Base-by-base conservation (phyloP, 306 rosid species). In the Neltuma alba region DNA sequence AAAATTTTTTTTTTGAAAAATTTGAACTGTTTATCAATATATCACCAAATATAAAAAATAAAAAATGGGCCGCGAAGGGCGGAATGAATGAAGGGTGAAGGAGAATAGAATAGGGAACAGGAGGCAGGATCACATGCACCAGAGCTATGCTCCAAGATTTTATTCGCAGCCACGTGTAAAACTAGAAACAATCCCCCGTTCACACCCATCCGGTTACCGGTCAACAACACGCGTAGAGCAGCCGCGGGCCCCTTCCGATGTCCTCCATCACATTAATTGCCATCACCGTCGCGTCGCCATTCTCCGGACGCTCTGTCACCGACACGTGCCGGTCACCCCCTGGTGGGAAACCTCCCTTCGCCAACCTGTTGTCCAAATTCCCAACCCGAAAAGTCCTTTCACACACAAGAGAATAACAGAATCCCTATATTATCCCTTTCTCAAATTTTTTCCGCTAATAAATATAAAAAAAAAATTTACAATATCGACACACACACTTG, bases 331-430 rank as follows among this genome's bases (percentile, higher is more conserved):
- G 76, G 98, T 92, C 79, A 21, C 3, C 48, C 42, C 63, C 1
- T 40, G 91, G 97, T 91, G 91, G 92, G 91, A 92, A 87, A 88
- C 86, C 87, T 44, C 84, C 38, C 74, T 34, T 2, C 61, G 79
- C 86, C 92, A 83, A 91, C 88, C 98, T 89, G 94, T 89, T 89
- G 83, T 84, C 97, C 95, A 91, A 91, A 92, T 76, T 81, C 86
- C 78, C 80, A 65, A 48, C 85, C 81, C 82, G 54, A 76, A 11
- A 63, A 38, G 58, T 62, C 82, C 36, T 70, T 92, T 82, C 93
- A 86, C 88, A 83, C 88, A 54, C 10, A 10, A 61, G 1, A 41
- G 13, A 64, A 31, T 14, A 33, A 3, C 3, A 4, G 25, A 81
- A 72, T 60, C 61, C 84, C 77, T 70, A 78, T 76, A 77, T 78